Evolutionary conservation across 169 alveolate species (phyloP), one percentile per base, ranked within the genome.

Genomic region (Amoebophrya sp.): DNA sequence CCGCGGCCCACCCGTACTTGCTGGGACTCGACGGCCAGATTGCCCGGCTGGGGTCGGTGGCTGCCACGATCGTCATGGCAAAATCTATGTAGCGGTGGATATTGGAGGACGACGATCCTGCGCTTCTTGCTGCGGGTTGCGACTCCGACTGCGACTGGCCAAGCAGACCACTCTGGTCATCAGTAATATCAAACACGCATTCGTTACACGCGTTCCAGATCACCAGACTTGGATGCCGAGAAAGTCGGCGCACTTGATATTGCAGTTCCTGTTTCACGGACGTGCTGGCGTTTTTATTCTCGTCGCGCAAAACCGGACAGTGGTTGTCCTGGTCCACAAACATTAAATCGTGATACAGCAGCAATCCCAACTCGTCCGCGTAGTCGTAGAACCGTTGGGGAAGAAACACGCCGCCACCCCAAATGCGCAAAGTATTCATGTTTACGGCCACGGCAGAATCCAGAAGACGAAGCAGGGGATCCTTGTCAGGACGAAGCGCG

Each of bases 161-260:
- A n/a, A n/a, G n/a, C n/a, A n/a, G n/a, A n/a, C n/a, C n/a, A n/a
- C n/a, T n/a, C n/a, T n/a, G n/a, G n/a, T 66, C 83, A 25, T n/a
- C 18, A n/a, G 2, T n/a, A 66, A 25, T 66, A n/a, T 66, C 83
- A n/a, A 25, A 66, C 1, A 66, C 39, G 83, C 83, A 66, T 25
- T 66, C 83, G 35, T 66, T 66, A 25, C 83, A 66, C 83, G 83
- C 83, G 35, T 66, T 66, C 83, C 83, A 66, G 29, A 66, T 2
- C 2, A 25, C 83, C 83, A 66, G 2, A 1, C 32, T 7, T 25
- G 83, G 83, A n/a, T 66, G 83, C 35, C 83, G 29, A 3, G 83
- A 18, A 2, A 66, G 35, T 3, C 83, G 83, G 32, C 83, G 29
- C 35, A 66, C 83, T 66, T 66, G 83, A 25, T 66, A 66, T 25